These are phyloP conservation scores for Candida ovalis DNA, from an alignment of 805 yeast genomes.

Conservation along the genomic window DNA sequence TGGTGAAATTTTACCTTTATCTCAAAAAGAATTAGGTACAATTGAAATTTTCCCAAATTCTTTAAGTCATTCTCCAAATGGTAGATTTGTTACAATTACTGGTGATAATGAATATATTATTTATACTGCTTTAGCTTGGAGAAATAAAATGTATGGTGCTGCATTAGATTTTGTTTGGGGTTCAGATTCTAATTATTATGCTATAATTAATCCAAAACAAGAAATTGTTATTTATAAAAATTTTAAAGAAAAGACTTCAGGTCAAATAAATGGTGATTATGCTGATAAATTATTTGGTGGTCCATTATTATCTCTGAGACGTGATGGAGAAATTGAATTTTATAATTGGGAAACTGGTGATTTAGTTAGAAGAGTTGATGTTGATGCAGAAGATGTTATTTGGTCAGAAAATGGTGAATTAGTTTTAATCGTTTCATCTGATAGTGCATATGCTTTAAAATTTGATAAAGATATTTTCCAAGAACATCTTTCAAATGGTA, in stretches of 20 bases:
- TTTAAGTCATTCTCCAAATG: slow-evolving; percentile 91
- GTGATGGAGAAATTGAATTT: slow-evolving; percentile 80
- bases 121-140: slow-evolving; percentile 96
- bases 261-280: slow-evolving; percentile 59
- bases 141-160: slow-evolving; percentile 88
- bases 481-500: slow-evolving; percentile 55
- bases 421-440: slow-evolving; percentile 67
- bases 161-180: slow-evolving; percentile 96
- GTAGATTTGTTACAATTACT: slow-evolving; percentile 92
- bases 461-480: slow-evolving; percentile 66
- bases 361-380: slow-evolving; percentile 84
- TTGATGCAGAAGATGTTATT: slow-evolving; percentile 73
- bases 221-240: slow-evolving; percentile 72
- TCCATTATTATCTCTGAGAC: slow-evolving; percentile 77
- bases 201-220: slow-evolving; percentile 67
- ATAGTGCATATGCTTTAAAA: slow-evolving; percentile 72
- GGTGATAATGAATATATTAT: slow-evolving; percentile 98
- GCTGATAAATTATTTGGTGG: slow-evolving; percentile 87
- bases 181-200: slow-evolving; percentile 82
- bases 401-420: slow-evolving; percentile 96
- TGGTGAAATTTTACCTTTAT: slow-evolving; percentile 74
- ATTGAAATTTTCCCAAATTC: slow-evolving; percentile 90
- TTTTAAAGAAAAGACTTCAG: slow-evolving; percentile 71
- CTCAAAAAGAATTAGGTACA: slow-evolving; percentile 88
- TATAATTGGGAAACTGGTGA: slow-evolving; percentile 92